Percentiles rank a stretch among this genome's conserved stretches.
phyloP scores from a whole-genome alignment of 2,329 filamentous ascomycete species.

The Fusarium graminum region DNA sequence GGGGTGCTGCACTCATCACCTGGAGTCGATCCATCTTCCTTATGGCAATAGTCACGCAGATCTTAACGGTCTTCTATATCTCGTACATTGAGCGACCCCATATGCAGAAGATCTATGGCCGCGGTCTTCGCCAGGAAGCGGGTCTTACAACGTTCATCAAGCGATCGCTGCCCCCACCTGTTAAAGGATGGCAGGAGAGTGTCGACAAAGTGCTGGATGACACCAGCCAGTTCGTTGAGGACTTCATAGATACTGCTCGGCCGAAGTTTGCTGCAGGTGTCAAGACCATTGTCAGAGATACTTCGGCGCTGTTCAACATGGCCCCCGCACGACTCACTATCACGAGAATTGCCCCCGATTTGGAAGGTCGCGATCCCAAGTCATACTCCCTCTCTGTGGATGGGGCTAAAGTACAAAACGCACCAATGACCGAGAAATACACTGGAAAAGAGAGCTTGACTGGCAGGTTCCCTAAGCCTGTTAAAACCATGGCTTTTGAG shows the following conservation, averaged over 20 bases:
- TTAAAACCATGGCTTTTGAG: slow-evolving; percentile 83
- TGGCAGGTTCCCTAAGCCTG: slow-evolving; percentile 75
- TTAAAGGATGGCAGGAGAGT: slow-evolving; percentile 86
- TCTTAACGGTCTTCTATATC: slow-evolving; percentile 87
- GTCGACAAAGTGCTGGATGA: slow-evolving; percentile 90
- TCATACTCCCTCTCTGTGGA: slow-evolving; percentile 83
- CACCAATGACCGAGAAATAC: slow-evolving; percentile 68
- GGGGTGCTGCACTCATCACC: slow-evolving; percentile 94
- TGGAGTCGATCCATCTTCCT: slow-evolving; percentile 89
- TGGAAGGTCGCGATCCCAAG: slow-evolving; percentile 82
- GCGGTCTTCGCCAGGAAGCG: slow-evolving; percentile 84
- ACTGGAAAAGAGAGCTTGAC: slow-evolving; percentile 80
- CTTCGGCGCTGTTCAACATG: slow-evolving; percentile 87
- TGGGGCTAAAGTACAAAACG: slow-evolving; percentile 68
- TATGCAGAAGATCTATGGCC: slow-evolving; percentile 97
- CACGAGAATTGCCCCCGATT: slow-evolving; percentile 80
- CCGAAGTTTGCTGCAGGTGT: slow-evolving; percentile 90
- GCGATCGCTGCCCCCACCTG: slow-evolving; percentile 83
- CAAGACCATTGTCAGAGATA: slow-evolving; percentile 88
- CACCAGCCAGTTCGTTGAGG: slow-evolving; percentile 89
- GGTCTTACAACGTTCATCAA: slow-evolving; percentile 93
- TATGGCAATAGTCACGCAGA: slow-evolving; percentile 86
- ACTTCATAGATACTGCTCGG: slow-evolving; percentile 85
- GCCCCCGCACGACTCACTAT: slow-evolving; percentile 90
- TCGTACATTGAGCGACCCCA: slow-evolving; percentile 95